Base-by-base conservation (phyloP, 768 basidiomycete genomes). In the Boletus rubropictus region DNA sequence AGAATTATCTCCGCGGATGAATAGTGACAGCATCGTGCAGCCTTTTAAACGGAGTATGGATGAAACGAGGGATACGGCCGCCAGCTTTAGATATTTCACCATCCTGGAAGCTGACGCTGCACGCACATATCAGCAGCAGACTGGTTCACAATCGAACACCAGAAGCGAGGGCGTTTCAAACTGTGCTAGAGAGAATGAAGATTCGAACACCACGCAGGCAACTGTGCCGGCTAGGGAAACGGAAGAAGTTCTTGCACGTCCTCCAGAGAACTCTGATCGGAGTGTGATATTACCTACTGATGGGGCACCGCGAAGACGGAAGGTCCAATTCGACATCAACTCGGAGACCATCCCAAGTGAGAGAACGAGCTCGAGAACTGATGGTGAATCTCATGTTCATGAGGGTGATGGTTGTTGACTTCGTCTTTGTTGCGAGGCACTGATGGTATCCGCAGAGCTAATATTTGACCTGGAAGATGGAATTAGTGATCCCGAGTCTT, bases 381-480 rank as follows among this genome's bases (percentile, higher is more conserved):
- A 62, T 34, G 67, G 63, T 33, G 65, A 68, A 57, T 57, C 32
- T 50, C 67, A 28, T 4, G 68, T 65, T 41, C 61, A 66, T 22
- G 74, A 78, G 70, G 82, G 82, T 79, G 52, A 49, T 68, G 63
- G 48, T 52, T 43, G 43, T 44, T 31, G 22, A 21, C 39, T 39
- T 42, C 27, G 2, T 34, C 8, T 33, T 42, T 20, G 9, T 44
- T 37, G 4, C 41, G n/a, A 7, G 31, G 3, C 11, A 24, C 44
- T 59, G 43, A 58, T 29, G 48, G 14, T 29, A 28, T 27, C 20
- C n/a, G 38, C 34, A 84, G 85, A 80, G 44, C 72, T 81, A 69
- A 77, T 89, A 32, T 89, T 89, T 52, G 77, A 79, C 43, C 68
- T 88, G 53, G 87, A 89, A 42, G 79, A 80, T 36, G 78, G 76